phyloP scores from a whole-genome alignment of 1,284 basidiomycete genomes.

The Retiboletus flavoniger region DNA sequence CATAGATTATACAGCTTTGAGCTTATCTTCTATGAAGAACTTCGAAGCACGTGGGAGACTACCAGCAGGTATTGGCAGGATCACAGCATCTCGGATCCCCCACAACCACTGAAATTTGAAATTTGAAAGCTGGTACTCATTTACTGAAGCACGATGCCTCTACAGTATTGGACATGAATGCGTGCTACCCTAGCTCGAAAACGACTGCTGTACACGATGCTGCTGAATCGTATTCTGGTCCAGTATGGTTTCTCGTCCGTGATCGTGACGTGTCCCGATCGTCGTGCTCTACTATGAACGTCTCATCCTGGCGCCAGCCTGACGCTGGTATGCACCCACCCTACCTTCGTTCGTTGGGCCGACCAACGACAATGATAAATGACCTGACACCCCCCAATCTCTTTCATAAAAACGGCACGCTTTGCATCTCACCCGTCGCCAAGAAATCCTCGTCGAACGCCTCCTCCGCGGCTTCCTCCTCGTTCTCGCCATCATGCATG shows the following conservation, averaged over 20 bases:
- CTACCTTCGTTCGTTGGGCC: background rate
- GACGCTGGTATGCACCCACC: background rate
- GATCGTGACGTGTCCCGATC: constrained; percentile 7
- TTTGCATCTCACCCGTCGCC: constrained; percentile 81
- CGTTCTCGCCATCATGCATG: constrained; percentile 39
- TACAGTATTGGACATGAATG: background rate
- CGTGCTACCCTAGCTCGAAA: background rate
- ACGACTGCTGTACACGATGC: background rate
- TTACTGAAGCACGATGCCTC: background rate
- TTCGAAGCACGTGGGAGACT: too few relatives aligned
- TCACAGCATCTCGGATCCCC: too few relatives aligned
- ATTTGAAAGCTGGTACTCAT: too few relatives aligned
- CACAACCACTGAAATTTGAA: too few relatives aligned
- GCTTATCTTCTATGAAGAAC: too few relatives aligned
- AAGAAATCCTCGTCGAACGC: constrained; percentile 79
- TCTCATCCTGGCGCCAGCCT: background rate
- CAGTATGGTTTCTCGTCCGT: background rate
- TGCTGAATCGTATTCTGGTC: background rate
- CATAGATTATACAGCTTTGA: too few relatives aligned
- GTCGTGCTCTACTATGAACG: constrained; percentile 5
- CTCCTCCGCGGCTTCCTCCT: constrained; percentile 56
- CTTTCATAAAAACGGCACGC: constrained; percentile 68
- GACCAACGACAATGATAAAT: background rate
- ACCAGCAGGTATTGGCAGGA: too few relatives aligned
- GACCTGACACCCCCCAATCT: background rate